Evolutionary conservation across 257 asterid genomes (phyloP).

Genomic region (Solanum etuberosum): DNA sequence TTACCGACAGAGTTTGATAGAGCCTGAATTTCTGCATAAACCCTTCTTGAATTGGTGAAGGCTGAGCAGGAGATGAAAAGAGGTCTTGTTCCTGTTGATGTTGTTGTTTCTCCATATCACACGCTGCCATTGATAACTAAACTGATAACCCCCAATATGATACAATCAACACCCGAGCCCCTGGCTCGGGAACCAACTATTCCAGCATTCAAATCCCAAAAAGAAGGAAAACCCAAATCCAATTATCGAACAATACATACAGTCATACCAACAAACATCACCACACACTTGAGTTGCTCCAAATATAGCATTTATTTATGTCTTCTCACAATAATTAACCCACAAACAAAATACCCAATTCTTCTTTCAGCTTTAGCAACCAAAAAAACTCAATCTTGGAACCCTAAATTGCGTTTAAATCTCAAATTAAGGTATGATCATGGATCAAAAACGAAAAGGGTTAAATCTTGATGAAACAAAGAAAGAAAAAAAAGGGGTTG

Average conservation of each 20-base stretch:
- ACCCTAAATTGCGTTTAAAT: background rate
- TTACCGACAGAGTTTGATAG: conserved; percentile 87
- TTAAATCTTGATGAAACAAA: background rate
- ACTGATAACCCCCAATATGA: background rate
- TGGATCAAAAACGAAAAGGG: background rate
- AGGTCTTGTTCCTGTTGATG: conserved; percentile 19
- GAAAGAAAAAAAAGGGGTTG: background rate
- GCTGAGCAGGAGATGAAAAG: conserved; percentile 16
- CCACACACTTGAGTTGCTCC: conserved; percentile 41
- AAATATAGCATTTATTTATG: conserved; percentile 40
- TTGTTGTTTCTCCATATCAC: conserved; percentile 7
- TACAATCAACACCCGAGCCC: conserved; percentile 57
- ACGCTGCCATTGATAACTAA: conserved; percentile 29
- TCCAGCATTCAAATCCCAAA: conserved; percentile 48
- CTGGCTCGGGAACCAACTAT: conserved; percentile 88
- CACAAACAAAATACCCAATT: background rate
- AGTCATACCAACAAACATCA: conserved; percentile 4
- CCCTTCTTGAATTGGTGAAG: conserved; percentile 31
- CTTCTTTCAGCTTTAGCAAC: background rate
- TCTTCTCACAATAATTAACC: background rate
- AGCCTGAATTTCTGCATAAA: conserved; percentile 91
- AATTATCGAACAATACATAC: conserved; percentile 18
- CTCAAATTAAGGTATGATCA: background rate
- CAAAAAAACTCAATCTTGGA: background rate
- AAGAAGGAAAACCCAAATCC: conserved; percentile 5